Base-by-base conservation (phyloP, 306 rosid species). In the Cyclanthera cordifolia region DNA sequence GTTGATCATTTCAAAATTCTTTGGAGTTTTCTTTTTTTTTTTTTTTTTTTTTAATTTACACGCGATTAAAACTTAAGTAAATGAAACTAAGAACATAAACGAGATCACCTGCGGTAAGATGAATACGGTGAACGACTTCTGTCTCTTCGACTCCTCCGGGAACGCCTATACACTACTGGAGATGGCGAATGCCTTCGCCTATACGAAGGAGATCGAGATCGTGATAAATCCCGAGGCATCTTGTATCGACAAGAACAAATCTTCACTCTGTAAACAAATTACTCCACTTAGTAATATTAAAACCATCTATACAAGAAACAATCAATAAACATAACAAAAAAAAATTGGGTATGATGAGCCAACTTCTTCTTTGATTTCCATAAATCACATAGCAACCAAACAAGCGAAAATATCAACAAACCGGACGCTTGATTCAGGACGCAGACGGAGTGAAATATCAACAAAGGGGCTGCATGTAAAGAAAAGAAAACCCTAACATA, bases 181-280 rank as follows among this genome's bases (percentile, higher is more conserved):
- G 99, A 86, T 1, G 97, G 97, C 2, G 91, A 93, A 78, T 37
- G 84, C 79, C 95, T 89, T 47, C 92, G 80, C 87, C 91, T 75
- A 65, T 86, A 78, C 2, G 88, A 85, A 69, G 97, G 97, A 15
- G 99, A 90, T 25, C 94, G 85, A 28, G 96, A 88, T 45, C 88
- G 88, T 16, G 96, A 84, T 78, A 94, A 80, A 78, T 90, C 91
- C 73, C 95, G 79, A 70, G 99, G 91, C 97, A 94, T 94, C 80
- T 85, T 77, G 74, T 53, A 71, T 65, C 23, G 45, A 64, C 6
- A 21, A 65, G 53, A 15, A 65, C 21, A 43, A 64, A 21, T 43
- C 70, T 64, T 64, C 70, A 23, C 53, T 45, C 70, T 65, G 70
- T 65, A 43, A 65, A 15, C 43, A 65, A 65, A 65, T 23, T 41